Conservation (phyloP, 176 grass and related monocot genomes). For the Chloris gayana region DNA sequence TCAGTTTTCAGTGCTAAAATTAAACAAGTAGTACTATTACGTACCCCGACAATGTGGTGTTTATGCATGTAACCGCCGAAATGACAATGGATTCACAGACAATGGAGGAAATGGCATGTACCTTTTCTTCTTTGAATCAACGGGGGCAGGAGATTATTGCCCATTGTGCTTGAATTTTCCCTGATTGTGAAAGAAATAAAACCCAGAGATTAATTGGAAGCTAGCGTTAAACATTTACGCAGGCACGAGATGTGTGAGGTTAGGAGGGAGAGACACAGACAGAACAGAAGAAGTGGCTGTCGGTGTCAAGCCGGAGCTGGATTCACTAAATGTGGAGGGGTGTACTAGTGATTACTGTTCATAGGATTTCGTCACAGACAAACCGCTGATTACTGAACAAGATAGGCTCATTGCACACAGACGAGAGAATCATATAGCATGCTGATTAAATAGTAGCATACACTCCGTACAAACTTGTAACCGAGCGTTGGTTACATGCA, state of each 20-base stretch:
- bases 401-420: background rate
- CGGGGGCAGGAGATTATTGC: too few species aligned
- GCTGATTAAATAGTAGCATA: constrained; percentile 22
- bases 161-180: background rate
- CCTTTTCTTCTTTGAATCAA: too few species aligned
- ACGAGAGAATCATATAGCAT: background rate
- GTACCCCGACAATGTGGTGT: background rate
- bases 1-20: background rate
- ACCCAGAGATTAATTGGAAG: background rate
- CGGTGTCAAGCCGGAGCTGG: too few species aligned
- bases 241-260: background rate
- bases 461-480: constrained; percentile 40
- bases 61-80: too few species aligned
- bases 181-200: background rate
- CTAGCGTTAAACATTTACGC: background rate
- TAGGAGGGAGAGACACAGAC: background rate
- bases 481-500: constrained; percentile 31
- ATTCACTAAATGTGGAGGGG: too few species aligned
- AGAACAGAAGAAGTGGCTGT: background rate
- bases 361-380: background rate
- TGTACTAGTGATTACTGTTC: background rate
- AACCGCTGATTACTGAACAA: background rate
- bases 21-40: background rate
- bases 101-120: background rate
- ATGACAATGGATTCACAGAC: background rate